These are phyloP conservation scores for Penicillium capsulatum DNA, from an alignment of 2,329 filamentous ascomycete species.

Conservation along the genomic window DNA sequence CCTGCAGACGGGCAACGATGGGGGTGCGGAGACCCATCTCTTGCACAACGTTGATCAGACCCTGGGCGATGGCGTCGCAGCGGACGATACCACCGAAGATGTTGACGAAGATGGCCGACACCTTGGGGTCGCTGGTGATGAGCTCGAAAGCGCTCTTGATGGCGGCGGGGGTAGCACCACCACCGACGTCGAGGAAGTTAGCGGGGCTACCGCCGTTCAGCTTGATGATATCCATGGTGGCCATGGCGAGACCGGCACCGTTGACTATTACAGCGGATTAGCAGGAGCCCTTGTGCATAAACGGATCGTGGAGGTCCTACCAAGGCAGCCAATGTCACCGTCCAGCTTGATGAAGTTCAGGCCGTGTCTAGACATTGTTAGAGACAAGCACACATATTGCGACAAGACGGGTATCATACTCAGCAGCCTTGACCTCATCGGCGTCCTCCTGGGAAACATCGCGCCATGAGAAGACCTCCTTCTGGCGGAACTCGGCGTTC, in stretches of 20 bases:
- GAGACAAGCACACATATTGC: conserved; percentile 2
- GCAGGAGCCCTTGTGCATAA: no score
- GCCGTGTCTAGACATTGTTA: conserved; percentile 49
- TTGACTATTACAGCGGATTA: conserved; percentile 62
- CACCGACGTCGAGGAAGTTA: conserved; percentile 98
- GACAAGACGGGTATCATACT: conserved; percentile 50
- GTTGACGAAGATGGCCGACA: conserved; percentile 98
- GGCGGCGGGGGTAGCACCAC: conserved; percentile 91
- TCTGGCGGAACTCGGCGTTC: conserved; percentile 97
- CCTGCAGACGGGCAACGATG: conserved; percentile 94
- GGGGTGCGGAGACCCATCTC: conserved; percentile 93
- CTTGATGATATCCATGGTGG: conserved; percentile 99
- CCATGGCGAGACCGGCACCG: conserved; percentile 98
- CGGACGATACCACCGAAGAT: conserved; percentile 99
- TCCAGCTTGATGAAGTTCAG: conserved; percentile 99
- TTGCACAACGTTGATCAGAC: conserved; percentile 90
- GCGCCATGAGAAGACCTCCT: conserved; percentile 91
- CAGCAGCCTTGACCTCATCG: conserved; percentile 93
- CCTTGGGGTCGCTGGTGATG: conserved; percentile 97
- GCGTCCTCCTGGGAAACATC: conserved; percentile 94
- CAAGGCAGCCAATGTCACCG: conserved; percentile 94
- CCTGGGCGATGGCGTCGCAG: conserved; percentile 94
- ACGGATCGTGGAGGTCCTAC: conserved; percentile 27
- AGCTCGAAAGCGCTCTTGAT: conserved; percentile 98
- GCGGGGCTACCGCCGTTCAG: conserved; percentile 92